Base-by-base conservation (phyloP, 495 filamentous ascomycete species). In the Platismatia glauca region DNA sequence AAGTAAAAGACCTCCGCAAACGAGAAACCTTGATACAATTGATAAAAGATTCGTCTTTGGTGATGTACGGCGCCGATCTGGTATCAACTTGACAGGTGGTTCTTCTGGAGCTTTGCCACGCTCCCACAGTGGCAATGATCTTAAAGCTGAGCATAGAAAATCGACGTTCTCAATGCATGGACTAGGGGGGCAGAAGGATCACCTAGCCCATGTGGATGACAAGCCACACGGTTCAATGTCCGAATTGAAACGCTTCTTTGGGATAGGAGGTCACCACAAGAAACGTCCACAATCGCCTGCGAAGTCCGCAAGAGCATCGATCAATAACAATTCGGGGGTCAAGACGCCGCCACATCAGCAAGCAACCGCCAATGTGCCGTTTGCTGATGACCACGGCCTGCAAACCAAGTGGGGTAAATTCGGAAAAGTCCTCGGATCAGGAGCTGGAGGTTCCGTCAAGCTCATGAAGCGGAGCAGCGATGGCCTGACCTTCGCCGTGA, bases 331-430 rank as follows among this genome's bases (percentile, higher is more conserved):
- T 35, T 53, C 71, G 16, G 81, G 80, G 52, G 78, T 79, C 44
- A 81, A 74, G 66, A 86, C 83, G 24, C 86, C 87, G 33, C 77
- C 81, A 34, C 68, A 74, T 39, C 79, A 80, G 62, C 79, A 80
- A 70, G 79, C 80, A 27, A 70, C 74, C 11, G 72, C 85, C 27
- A 88, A 82, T 71, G 84, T 95, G 41, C 95, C 94, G 5, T 99
- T 97, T 72, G 89, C 87, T 20, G 91, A 97, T 72, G 92, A 97
- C 69, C 91, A 97, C 71, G 92, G 91, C 3, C 78, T 99, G 43
- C 78, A 87, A 46, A 88, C 86, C 39, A 97, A 94, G 67, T 99
- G 97, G 70, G 94, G 94, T 31, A 96, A 96, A 69, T 85, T 97
- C 65, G 93, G 93, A 15, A 91, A 88, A 69, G 90, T 97, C 0